Evolutionary conservation across 805 yeast species (phyloP).

Genomic region (Yamadazyma akitaensis): DNA sequence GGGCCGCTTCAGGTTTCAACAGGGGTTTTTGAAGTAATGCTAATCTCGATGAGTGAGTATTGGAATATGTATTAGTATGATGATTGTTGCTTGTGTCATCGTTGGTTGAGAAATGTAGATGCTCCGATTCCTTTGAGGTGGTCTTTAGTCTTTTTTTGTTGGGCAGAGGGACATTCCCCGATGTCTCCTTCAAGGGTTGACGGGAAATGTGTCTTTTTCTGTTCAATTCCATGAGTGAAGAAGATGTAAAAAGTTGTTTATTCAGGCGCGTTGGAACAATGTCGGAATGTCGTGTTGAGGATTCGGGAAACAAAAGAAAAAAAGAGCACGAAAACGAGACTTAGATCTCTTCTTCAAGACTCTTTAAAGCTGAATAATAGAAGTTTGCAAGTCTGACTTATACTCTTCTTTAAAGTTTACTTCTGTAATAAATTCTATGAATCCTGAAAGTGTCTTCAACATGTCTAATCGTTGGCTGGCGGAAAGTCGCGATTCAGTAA

Average conservation of each 20-base stretch:
- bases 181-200: conserved; percentile 40
- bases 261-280: neutral
- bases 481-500: neutral
- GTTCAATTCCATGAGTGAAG: conserved; percentile 6
- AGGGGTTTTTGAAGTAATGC: conserved; percentile 4
- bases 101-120: neutral
- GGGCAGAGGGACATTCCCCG: conserved; percentile 39
- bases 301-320: neutral
- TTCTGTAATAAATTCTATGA: no score
- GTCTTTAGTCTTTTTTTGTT: conserved; percentile 22
- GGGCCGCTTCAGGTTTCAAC: conserved; percentile 2
- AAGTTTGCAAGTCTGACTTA: no score
- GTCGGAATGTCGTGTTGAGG: neutral
- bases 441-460: no score
- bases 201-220: conserved; percentile 11
- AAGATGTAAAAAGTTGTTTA: neutral
- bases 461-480: no score
- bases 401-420: no score
- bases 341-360: no score
- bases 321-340: no score
- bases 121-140: neutral
- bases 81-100: neutral
- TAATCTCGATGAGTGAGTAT: neutral
- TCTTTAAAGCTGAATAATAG: no score
- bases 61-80: conserved; percentile 3